Evolutionary conservation across 441 rosid species (phyloP).

Genomic region (Erodium texanum): DNA sequence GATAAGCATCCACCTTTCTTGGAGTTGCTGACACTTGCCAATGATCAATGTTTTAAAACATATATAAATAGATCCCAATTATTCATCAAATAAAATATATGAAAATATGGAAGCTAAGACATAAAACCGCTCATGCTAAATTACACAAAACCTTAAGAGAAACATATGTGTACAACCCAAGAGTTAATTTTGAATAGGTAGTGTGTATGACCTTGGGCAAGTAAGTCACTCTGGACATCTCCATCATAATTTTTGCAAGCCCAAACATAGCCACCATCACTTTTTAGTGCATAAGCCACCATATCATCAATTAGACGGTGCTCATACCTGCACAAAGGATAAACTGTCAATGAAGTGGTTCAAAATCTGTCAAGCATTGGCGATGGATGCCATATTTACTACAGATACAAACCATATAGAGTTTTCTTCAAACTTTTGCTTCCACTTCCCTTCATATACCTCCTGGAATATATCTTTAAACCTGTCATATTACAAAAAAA

Average conservation of each 20-base stretch:
- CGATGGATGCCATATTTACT: conserved; percentile 3
- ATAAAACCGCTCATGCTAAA: neutral
- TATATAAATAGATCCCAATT: neutral
- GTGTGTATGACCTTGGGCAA: conserved; percentile 70
- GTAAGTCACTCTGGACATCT: conserved; percentile 95
- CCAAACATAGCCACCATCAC: conserved; percentile 99
- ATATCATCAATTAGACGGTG: conserved; percentile 93
- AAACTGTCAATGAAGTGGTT: conserved; percentile 12
- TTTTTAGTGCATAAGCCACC: conserved; percentile 94
- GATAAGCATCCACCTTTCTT: neutral
- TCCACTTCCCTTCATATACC: conserved; percentile 85
- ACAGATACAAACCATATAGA: conserved; percentile 60
- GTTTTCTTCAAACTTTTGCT: conserved; percentile 72
- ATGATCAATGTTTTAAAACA: neutral
- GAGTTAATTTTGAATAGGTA: neutral
- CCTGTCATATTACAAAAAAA: conserved; percentile 34
- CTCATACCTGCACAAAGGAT: conserved; percentile 56
- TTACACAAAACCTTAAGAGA: neutral
- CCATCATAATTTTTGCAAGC: conserved; percentile 97
- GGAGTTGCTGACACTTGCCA: neutral
- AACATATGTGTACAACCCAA: neutral
- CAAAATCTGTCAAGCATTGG: neutral
- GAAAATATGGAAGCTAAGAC: neutral
- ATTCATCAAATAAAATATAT: neutral
- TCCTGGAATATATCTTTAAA: conserved; percentile 93